A percentile compares a stretch with the other conserved stretches of the same genome.
phyloP scores from a whole-genome alignment of 495 filamentous ascomycete species.

The Parathielavia hyrcaniae region DNA sequence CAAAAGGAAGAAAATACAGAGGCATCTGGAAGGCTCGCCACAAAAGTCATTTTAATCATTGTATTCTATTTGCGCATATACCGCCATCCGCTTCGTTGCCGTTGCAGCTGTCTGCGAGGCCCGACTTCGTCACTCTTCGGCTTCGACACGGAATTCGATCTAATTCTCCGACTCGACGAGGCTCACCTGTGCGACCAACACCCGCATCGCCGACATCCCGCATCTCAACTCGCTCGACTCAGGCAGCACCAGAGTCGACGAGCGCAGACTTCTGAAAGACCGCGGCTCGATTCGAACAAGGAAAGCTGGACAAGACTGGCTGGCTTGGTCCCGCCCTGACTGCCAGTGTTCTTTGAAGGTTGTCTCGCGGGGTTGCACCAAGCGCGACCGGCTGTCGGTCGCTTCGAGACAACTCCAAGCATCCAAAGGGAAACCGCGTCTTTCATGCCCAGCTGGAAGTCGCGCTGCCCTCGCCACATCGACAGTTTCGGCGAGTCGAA shows the following conservation, averaged over 20 bases:
- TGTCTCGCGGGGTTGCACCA: background rate
- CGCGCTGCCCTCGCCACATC: background rate
- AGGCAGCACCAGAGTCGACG: background rate
- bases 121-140: constrained; percentile 10
- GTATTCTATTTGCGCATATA: constrained; percentile 33
- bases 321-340: background rate
- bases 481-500: background rate
- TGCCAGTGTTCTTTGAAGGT: background rate
- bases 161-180: constrained; percentile 11
- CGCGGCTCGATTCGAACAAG: background rate
- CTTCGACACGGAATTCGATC: background rate
- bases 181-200: background rate
- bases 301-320: constrained; percentile 8
- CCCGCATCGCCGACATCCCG: background rate
- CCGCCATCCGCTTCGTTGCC: constrained; percentile 15
- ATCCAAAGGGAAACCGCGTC: background rate
- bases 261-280: background rate
- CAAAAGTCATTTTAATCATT: constrained; percentile 35
- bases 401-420: background rate
- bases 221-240: background rate
- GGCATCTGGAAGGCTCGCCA: constrained; percentile 22
- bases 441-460: background rate
- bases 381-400: background rate
- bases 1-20: constrained; percentile 15
- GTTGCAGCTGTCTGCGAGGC: constrained; percentile 1